Conservation (phyloP, 805 yeast species). For the Candida chauliodis region DNA sequence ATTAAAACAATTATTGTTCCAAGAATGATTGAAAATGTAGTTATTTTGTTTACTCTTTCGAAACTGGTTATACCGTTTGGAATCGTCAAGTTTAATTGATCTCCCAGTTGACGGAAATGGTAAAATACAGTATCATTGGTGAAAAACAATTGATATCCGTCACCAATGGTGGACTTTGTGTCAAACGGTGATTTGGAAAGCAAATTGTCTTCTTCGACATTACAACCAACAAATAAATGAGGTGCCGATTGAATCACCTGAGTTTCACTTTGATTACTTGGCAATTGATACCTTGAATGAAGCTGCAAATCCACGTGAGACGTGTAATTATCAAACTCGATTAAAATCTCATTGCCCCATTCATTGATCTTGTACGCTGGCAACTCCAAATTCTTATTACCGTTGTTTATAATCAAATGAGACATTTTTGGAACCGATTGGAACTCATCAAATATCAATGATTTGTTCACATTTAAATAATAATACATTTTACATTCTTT, state of each 20-base stretch:
- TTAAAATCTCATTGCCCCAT: conserved; percentile 40
- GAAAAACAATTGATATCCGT: conserved; percentile 30
- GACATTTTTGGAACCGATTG: conserved; percentile 25
- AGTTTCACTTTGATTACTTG: conserved; percentile 11
- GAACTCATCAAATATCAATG: conserved; percentile 37
- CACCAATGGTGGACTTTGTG: conserved; percentile 21
- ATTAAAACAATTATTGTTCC: conserved; percentile 9
- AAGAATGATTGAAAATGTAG: conserved; percentile 8
- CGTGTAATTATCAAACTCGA: conserved; percentile 19
- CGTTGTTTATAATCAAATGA: conserved; percentile 23
- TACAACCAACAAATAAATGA: conserved; percentile 35
- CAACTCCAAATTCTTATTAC: conserved; percentile 34
- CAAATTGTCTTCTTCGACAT: conserved; percentile 22
- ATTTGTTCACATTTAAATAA: conserved; percentile 28
- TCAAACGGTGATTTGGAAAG: conserved; percentile 37
- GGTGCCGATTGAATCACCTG: conserved; percentile 20
- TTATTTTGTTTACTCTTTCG: conserved; percentile 10
- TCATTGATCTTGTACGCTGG: conserved; percentile 33
- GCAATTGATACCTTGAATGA: conserved; percentile 41
- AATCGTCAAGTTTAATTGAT: conserved; percentile 1
- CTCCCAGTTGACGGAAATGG: conserved; percentile 15
- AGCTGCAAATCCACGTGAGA: conserved; percentile 23
- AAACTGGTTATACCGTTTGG: conserved; percentile 11
- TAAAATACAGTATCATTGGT: conserved; percentile 40
- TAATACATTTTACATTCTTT: conserved; percentile 29